Evolutionary conservation across 257 asterid species (phyloP), one percentile per base, ranked within the genome.

Genomic region (Jaltomata sinuosa): DNA sequence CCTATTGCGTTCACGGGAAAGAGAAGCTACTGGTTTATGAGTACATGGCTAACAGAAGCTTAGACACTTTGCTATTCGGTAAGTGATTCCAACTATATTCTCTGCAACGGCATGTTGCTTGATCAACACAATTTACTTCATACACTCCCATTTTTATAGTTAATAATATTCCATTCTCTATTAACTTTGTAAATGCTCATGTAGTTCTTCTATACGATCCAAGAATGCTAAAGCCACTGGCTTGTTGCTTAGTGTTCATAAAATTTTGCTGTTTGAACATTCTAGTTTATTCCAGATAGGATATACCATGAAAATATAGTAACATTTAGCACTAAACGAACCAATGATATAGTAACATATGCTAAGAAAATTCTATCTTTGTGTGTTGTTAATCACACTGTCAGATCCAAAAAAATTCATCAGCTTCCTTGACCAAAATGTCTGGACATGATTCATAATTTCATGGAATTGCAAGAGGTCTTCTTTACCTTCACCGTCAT

Each of bases 31-130:
- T 87, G 11, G 81, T 84, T 15, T 87, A 87, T 2, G 89, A 87
- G 38, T 82, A 87, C 79, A 25, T 87, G 85, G 67, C 83, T 16
- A 87, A 82, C 82, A 84, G 67, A 82, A 78, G 89, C 74, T 81
- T 84, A 85, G 89, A 87, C 61, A 83, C 31, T 52, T 82, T 87
- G 38, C 49, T 87, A 42, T 78, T 87, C 59, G 89, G 89, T 85
- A 69, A 50, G 14, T 57, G 65, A 14, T 57, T 57, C 65, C 27
- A 57, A 2, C 21, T 47, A 22, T 22, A 32, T 5, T 16, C 0
- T 36, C 50, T 69, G 10, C 27, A 18, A 69, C 18, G 47, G 5
- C 29, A 16, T 68, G 5, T 54, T 19, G 55, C 19, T 50, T 50
- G 55, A 15, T 50, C 55, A 50, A 50, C 55, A 50, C 1, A 50